Evolutionary conservation across 2,329 filamentous ascomycete genomes (phyloP), one percentile per base, ranked within the genome.

Genomic region (Paracoccidioides lutzii): DNA sequence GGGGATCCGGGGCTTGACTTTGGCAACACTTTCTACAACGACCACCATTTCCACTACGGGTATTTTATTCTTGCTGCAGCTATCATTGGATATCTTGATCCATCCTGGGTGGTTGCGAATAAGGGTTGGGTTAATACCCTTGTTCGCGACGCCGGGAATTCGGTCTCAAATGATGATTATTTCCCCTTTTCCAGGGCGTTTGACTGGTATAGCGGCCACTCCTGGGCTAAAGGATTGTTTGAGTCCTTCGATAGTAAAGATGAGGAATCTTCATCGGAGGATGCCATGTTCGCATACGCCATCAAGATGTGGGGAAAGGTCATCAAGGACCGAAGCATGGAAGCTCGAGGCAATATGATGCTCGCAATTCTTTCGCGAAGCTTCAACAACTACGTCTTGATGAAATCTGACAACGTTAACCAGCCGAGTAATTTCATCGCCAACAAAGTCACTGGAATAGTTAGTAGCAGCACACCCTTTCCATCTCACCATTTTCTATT

Each of bases 201-300:
- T 66, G 93, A 97, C 71, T 96, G 89, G 88, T 97, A 84, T 69
- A 83, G 94, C 65, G 93, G 91, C 1, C 93, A 97, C 76, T 90
- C 85, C 57, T 96, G 91, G 89, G 91, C 91, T 2, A 89, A 78
- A 64, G 75, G 73, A 1, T 67, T 80, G 1, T 78, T 75, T 59
- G 74, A 75, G 45, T 79, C 77, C 15, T 75, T 72, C 5, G 78
- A 81, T 54, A 77, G 77, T 6, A 78, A 77, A 57, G 76, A 78
- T 43, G 71, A 77, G 72, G 93, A 97, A 69, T 93, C 88, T 35
- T 88, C 85, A 48, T 91, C 88, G 0, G 91, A 97, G 71, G 93
- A 97, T 69, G 82, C 83, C 60, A 90, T 96, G 82, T 84, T 87
- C 58, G 81, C 83, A 5, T 95, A 93, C 69, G 88, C 86, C 0